phyloP scores from a whole-genome alignment of 1,284 basidiomycete genomes.

The Polyporus tsugae region DNA sequence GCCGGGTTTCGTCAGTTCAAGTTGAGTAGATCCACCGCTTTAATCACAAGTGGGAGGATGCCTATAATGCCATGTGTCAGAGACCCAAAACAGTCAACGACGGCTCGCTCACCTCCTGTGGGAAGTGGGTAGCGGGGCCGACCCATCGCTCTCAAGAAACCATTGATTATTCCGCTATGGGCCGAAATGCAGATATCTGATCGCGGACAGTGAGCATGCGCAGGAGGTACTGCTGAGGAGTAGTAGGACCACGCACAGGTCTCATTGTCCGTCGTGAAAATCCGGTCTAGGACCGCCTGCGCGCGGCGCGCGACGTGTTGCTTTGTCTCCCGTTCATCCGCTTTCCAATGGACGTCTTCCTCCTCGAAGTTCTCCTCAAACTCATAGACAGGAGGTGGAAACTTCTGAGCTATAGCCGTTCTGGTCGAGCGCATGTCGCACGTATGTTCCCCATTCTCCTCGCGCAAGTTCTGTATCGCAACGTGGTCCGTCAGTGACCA shows the following conservation, averaged over 20 bases:
- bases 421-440: slow-evolving; percentile 73
- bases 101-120: slow-evolving; percentile 61
- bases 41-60: slow-evolving; percentile 18
- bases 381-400: slow-evolving; percentile 58
- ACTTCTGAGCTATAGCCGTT: slow-evolving; percentile 61
- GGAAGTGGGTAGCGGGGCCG: slow-evolving; percentile 55
- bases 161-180: slow-evolving; percentile 68
- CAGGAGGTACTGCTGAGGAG: not conserved
- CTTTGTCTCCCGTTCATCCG: slow-evolving; percentile 71
- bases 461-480: slow-evolving; percentile 63
- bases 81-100: not conserved
- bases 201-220: not conserved
- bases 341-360: slow-evolving; percentile 74
- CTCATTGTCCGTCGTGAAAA: slow-evolving; percentile 61
- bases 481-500: not conserved
- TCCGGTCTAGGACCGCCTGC: slow-evolving; percentile 62
- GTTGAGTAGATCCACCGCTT: slow-evolving; percentile 4
- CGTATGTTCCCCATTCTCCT: slow-evolving; percentile 75
- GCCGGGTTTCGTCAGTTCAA: not conserved
- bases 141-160: slow-evolving; percentile 55
- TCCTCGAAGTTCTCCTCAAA: slow-evolving; percentile 79
- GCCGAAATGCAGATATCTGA: slow-evolving; percentile 71
- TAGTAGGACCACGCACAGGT: slow-evolving; percentile 53
- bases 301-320: slow-evolving; percentile 64
- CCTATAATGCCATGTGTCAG: not conserved